Base-by-base conservation (phyloP, 2,329 filamentous ascomycete genomes). In the Kalaharituber pfeilii region DNA sequence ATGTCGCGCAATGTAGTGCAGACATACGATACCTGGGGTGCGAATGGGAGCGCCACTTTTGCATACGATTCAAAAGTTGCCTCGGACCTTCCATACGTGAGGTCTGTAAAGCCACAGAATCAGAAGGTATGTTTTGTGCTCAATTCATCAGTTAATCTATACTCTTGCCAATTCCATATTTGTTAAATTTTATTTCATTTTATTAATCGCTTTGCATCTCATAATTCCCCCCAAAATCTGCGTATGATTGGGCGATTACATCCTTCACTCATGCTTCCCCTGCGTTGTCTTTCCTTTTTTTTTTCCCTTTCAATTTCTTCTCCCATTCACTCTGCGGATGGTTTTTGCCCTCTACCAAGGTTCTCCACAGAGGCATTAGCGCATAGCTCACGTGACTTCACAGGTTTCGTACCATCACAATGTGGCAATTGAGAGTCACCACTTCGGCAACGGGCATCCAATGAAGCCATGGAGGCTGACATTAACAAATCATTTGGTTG, bases 381-480 rank as follows among this genome's bases (percentile, higher is more conserved):
- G n/a, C n/a, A 8, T 18, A 13, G 20, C 33, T 39, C 33, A 39
- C 33, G 33, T 39, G 33, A 39, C 33, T 8, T 39, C 15, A 13
- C 42, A 60, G 59, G 89, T 98, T 49, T 95, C 89, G 8, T 96
- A 88, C 70, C 91, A 98, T 68, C 86, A 87, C 70, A 95, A 95
- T 65, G 85, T 88, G 1, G 81, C 86, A 57, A 93, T 96, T 67
- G 91, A 98, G 71, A 84, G 84, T 66, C 89, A 96, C 69, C 91
- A 98, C 69, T 98, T 98, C 68, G 91, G 91, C 61, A 83, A 86
- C 70, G 88, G 86, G 8, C 91, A 98, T 72, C 91, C 91, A 20
- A 98, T 98, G 91, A 98, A 98, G 69, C 91, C 91, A 56, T 96
- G 91, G 89, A 85, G 91, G 30, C 73, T 98, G 60, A 95, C 88